Conservation (phyloP, 345 rosid species). For the Rhodomyrtus tomentosa region DNA sequence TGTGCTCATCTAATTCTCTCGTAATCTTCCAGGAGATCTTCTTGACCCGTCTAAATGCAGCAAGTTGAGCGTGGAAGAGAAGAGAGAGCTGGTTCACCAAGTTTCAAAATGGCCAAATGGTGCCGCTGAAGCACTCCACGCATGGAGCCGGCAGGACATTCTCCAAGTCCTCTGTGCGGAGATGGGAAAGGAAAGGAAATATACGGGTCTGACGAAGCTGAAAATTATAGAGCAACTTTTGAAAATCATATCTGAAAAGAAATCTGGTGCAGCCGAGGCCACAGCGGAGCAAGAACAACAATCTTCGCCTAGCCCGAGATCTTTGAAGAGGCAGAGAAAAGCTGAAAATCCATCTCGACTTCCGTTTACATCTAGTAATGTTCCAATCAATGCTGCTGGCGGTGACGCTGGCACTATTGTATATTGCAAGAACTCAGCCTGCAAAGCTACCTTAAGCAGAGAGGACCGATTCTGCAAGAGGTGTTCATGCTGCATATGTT, state of each 20-base stretch:
- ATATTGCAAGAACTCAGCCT: conserved; percentile 79
- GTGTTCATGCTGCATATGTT: conserved; percentile 89
- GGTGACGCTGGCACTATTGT: conserved; percentile 19
- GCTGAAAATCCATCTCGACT: conserved; percentile 47
- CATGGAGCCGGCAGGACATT: conserved; percentile 96
- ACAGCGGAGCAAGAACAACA: conserved; percentile 19
- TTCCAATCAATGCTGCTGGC: conserved; percentile 1
- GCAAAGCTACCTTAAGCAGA: conserved; percentile 54
- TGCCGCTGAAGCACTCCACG: conserved; percentile 61
- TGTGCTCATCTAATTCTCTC: not conserved
- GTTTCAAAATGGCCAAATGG: conserved; percentile 51
- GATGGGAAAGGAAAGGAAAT: conserved; percentile 98
- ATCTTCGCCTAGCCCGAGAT: conserved; percentile 23
- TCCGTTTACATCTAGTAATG: conserved; percentile 23
- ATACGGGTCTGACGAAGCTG: conserved; percentile 80
- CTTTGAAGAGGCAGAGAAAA: conserved; percentile 58
- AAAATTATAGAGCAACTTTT: conserved; percentile 88
- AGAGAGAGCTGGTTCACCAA: conserved; percentile 71
- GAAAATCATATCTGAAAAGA: conserved; percentile 63
- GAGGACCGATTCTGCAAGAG: conserved; percentile 69
- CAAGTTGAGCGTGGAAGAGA: conserved; percentile 63
- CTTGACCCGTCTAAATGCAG: conserved; percentile 43
- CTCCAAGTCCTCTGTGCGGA: conserved; percentile 82
- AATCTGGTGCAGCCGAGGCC: conserved; percentile 26
- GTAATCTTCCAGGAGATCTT: conserved; percentile 12